A percentile compares a stretch with the other conserved stretches of the same genome.
Conservation (phyloP, 1,284 basidiomycete species). For the Peniophora sp. region DNA sequence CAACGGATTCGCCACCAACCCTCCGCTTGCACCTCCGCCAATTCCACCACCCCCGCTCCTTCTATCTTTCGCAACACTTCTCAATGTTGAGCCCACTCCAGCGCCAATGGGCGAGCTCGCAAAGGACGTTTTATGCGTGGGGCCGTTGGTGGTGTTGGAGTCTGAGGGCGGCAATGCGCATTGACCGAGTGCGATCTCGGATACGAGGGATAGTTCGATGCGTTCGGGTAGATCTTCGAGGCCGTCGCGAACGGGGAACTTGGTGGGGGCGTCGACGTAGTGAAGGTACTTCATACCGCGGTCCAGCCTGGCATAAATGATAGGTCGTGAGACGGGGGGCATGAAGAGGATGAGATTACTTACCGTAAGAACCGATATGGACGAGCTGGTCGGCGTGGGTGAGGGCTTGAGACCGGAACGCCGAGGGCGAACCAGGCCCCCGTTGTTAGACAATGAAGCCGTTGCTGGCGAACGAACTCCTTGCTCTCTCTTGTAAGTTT, state of each 20-base stretch:
- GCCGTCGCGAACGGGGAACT: slow-evolving; percentile 72
- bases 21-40: too few relatives aligned
- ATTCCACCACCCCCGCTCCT: too few relatives aligned
- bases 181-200: slow-evolving; percentile 73
- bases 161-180: slow-evolving; percentile 62
- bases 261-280: slow-evolving; percentile 72
- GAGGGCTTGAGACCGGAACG: slow-evolving; percentile 39
- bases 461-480: slow-evolving; percentile 87
- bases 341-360: slow-evolving; percentile 4
- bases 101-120: slow-evolving; percentile 34
- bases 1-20: slow-evolving; percentile 51
- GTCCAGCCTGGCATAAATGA: too few relatives aligned
- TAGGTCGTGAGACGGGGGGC: slow-evolving; percentile 2
- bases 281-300: slow-evolving; percentile 73
- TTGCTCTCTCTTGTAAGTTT: slow-evolving; percentile 88
- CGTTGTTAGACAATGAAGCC: slow-evolving; percentile 80
- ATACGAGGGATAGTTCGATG: slow-evolving; percentile 74
- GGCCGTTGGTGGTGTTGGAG: not conserved
- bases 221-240: slow-evolving; percentile 82
- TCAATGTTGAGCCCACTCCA: too few relatives aligned
- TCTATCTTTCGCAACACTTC: too few relatives aligned
- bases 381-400: slow-evolving; percentile 43
- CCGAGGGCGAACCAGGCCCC: slow-evolving; percentile 91
- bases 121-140: slow-evolving; percentile 16
- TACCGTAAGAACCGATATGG: slow-evolving; percentile 77